Conservation (phyloP, 257 asterid species). For the Solanum chilense region DNA sequence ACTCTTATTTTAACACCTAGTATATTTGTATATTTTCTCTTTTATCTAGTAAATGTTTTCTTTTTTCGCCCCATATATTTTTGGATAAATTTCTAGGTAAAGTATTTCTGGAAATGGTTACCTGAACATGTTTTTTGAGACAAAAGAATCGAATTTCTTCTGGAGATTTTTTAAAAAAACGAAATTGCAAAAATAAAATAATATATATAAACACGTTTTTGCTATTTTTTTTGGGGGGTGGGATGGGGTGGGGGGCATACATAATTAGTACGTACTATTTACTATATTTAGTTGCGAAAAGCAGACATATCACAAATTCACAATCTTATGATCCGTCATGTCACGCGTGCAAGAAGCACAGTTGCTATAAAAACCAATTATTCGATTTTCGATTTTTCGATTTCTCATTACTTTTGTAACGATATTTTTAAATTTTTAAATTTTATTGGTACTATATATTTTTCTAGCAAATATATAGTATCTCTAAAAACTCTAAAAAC, state of each 20-base stretch:
- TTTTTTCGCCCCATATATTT: background rate
- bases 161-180: background rate
- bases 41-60: background rate
- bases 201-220: background rate
- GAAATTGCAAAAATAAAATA: background rate
- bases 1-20: background rate
- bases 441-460: background rate
- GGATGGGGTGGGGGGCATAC: too few species aligned
- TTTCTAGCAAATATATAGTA: background rate
- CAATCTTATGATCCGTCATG: background rate
- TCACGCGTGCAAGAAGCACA: background rate
- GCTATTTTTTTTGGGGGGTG: too few species aligned
- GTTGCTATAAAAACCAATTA: background rate
- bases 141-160: background rate
- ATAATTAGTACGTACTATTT: background rate
- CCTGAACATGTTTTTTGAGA: background rate
- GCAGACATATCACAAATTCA: background rate
- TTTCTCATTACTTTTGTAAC: background rate
- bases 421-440: too few species aligned
- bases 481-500: too few species aligned
- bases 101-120: background rate
- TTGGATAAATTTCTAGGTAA: background rate
- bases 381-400: background rate
- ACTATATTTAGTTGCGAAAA: background rate
- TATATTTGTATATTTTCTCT: background rate